Evolutionary conservation across 1,139 yeast species (phyloP), one percentile per base, ranked within the genome.

Genomic region (Geotrichum macrosporum): DNA sequence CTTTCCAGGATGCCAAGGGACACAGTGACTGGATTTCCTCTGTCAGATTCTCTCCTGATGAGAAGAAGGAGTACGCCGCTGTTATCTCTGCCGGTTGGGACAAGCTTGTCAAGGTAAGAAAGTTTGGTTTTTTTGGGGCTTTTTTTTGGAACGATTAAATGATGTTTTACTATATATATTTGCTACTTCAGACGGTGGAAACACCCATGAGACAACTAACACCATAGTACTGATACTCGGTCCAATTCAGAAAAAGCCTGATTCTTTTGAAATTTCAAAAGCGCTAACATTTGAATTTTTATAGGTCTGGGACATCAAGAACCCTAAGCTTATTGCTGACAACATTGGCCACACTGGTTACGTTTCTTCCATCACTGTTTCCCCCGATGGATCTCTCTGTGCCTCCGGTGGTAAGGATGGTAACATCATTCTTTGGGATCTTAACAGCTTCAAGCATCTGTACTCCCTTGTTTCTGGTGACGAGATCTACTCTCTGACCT

Each of bases 381-480:
- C 99, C 60, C 99, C 99, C 77, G 99, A 92, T 78, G 98, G 97
- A 80, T 84, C 98, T 61, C 80, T 92, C 70, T 86, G 95, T 75
- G 97, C 99, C 63, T 89, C 98, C 63, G 97, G 96, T 73, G 98
- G 98, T 75, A 92, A 92, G 83, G 98, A 92, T 72, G 98, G 98
- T 76, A 83, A 84, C 68, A 85, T 92, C 80, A 84, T 87, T 88
- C 84, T 94, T 73, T 92, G 99, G 99, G 95, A 89, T 78, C 82
- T 92, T 76, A 81, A 83, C 81, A 74, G 80, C 66, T 82, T 85
- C 78, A 74, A 76, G 72, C 84, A 92, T 69, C 80, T 89, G 70
- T 92, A 88, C 95, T 84, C 96, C 69, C 83, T 92, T 74, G 78
- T 80, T 68, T 94, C 96, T 64, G 87, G 94, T 73, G 94, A 92